These are phyloP conservation scores for Taiozyma onychis DNA, from an alignment of 1,139 yeast species.

Conservation along the genomic window DNA sequence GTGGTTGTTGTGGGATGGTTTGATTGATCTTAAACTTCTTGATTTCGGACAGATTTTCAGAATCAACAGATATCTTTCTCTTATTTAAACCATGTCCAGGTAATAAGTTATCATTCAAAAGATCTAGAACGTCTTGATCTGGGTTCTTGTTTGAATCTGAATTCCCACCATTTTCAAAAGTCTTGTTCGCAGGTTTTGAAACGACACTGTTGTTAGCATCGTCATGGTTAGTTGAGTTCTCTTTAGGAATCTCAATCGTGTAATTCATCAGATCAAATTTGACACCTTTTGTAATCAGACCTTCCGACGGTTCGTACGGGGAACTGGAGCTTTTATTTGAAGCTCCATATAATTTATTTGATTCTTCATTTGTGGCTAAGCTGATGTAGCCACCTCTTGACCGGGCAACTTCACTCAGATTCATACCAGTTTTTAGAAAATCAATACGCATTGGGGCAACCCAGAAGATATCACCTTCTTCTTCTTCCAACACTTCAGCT, in stretches of 20 bases:
- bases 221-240: background rate
- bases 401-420: background rate
- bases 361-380: background rate
- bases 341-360: background rate
- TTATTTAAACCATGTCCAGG: background rate
- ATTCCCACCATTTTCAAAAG: background rate
- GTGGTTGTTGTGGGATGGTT: background rate
- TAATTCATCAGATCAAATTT: background rate
- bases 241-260: background rate
- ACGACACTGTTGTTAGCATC: background rate
- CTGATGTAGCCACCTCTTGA: constrained; percentile 7
- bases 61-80: background rate
- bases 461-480: constrained; percentile 1
- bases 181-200: background rate
- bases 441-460: background rate
- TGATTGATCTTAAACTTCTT: background rate
- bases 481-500: constrained; percentile 1
- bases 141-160: constrained; percentile 1
- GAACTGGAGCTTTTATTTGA: background rate
- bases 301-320: constrained; percentile 8
- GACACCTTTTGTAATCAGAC: constrained; percentile 3
- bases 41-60: background rate
- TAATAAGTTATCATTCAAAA: constrained; percentile 6
- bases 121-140: constrained; percentile 6
- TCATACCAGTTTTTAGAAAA: background rate